These are phyloP conservation scores for Xylariaceae sp. DNA, from an alignment of 2,329 filamentous ascomycete species.

Conservation along the genomic window DNA sequence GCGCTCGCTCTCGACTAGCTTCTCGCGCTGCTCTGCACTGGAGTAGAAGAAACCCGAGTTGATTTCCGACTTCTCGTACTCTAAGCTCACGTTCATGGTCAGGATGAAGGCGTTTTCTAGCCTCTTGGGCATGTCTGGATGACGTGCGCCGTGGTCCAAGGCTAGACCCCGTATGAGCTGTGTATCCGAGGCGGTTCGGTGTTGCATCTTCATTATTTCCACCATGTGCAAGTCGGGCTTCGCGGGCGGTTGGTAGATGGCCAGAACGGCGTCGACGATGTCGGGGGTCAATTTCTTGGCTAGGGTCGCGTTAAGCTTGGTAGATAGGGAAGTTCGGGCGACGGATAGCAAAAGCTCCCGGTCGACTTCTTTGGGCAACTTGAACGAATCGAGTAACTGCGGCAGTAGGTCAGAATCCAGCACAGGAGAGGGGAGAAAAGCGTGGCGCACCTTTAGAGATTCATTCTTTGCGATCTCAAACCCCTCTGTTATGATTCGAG, in stretches of 20 bases:
- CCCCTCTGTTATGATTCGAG: slow-evolving; percentile 93
- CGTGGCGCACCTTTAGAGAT: slow-evolving; percentile 71
- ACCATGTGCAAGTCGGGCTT: slow-evolving; percentile 99
- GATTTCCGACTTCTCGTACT: slow-evolving; percentile 99
- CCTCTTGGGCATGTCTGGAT: slow-evolving; percentile 97
- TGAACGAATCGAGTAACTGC: slow-evolving; percentile 92
- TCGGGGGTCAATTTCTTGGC: slow-evolving; percentile 90
- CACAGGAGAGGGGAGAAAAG: slow-evolving; percentile 1
- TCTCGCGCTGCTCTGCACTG: slow-evolving; percentile 93
- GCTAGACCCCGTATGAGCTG: slow-evolving; percentile 92
- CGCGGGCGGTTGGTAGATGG: slow-evolving; percentile 84
- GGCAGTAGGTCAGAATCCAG: slow-evolving; percentile 15
- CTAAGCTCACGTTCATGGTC: slow-evolving; percentile 92
- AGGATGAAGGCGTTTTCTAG: slow-evolving; percentile 95
- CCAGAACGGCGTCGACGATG: slow-evolving; percentile 93
- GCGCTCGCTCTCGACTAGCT: slow-evolving; percentile 96
- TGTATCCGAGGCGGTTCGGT: slow-evolving; percentile 92
- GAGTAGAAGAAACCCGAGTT: slow-evolving; percentile 99
- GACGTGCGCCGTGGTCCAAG: slow-evolving; percentile 91
- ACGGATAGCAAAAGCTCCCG: slow-evolving; percentile 92
- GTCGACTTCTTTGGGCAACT: slow-evolving; percentile 84
- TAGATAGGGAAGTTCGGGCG: slow-evolving; percentile 90
- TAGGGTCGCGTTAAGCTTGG: slow-evolving; percentile 88
- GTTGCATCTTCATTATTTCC: slow-evolving; percentile 99
- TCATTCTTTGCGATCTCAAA: slow-evolving; percentile 97